Conservation (phyloP, 106 monocot genomes). For the Acorus gramineus region DNA sequence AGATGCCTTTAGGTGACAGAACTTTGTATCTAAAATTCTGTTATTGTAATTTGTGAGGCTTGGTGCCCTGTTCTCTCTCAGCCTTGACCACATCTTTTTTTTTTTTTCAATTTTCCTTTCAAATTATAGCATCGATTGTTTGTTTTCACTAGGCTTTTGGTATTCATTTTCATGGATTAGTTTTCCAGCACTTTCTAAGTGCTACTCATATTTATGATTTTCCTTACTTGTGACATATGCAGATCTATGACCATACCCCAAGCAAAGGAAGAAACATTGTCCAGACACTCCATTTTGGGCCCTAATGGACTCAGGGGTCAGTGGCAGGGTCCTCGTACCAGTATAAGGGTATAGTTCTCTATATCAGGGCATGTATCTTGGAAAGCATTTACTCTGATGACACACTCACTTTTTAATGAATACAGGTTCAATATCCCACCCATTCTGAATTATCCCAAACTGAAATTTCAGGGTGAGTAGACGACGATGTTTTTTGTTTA, state of each 20-base stretch:
- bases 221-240: slow-evolving; percentile 6
- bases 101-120: no score
- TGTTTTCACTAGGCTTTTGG: no score
- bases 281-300: slow-evolving; percentile 94
- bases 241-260: slow-evolving; percentile 48
- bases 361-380: slow-evolving; percentile 8
- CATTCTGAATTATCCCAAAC: slow-evolving; percentile 32
- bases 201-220: no score
- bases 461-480: slow-evolving; percentile 41
- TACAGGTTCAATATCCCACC: slow-evolving; percentile 89
- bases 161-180: no score
- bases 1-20: no score
- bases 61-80: no score
- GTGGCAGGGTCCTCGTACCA: slow-evolving; percentile 46
- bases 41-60: no score
- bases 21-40: no score
- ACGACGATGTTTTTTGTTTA: background rate
- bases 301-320: slow-evolving; percentile 65
- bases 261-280: slow-evolving; percentile 93
- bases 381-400: background rate
- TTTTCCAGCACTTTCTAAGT: no score
- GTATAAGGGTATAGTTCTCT: slow-evolving; percentile 73
- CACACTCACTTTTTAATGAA: slow-evolving; percentile 1
- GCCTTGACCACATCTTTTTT: no score
- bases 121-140: no score